These are phyloP conservation scores for Candida parachauliodes DNA, from an alignment of 805 yeast genomes.

Conservation along the genomic window DNA sequence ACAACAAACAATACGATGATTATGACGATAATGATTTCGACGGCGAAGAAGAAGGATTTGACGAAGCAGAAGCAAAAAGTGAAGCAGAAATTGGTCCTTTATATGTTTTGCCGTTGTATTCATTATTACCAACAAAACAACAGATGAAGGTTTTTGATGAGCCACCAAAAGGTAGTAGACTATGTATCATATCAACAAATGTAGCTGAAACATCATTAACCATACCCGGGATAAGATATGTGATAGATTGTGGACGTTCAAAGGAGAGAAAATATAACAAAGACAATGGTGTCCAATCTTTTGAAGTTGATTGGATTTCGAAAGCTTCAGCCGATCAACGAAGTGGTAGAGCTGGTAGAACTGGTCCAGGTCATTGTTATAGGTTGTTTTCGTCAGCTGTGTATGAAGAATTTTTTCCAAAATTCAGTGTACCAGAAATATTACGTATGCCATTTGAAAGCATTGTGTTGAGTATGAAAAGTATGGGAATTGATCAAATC, in stretches of 20 bases:
- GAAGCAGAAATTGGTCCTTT: constrained; percentile 75
- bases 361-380: constrained; percentile 98
- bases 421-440: constrained; percentile 86
- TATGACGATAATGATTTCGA: constrained; percentile 48
- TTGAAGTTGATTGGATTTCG: constrained; percentile 86
- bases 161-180: constrained; percentile 81
- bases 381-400: constrained; percentile 91
- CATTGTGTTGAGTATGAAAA: constrained; percentile 91
- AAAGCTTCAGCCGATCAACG: constrained; percentile 96
- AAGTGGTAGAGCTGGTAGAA: constrained; percentile 96
- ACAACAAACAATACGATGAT: constrained; percentile 41
- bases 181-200: constrained; percentile 93
- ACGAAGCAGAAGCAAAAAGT: constrained; percentile 67
- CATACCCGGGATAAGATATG: constrained; percentile 92
- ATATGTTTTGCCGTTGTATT: constrained; percentile 88
- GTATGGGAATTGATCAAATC: constrained; percentile 92
- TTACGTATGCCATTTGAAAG: constrained; percentile 95
- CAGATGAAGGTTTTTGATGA: constrained; percentile 88
- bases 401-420: constrained; percentile 77
- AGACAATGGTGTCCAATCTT: constrained; percentile 87
- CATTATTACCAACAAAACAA: constrained; percentile 88
- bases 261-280: constrained; percentile 83
- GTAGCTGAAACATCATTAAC: constrained; percentile 98
- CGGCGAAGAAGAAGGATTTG: constrained; percentile 59
- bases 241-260: constrained; percentile 91